Conservation (phyloP, 176 grass and related monocot species). For the bread wheat (Triticum aestivum) region IWGSC_CS_RefSeq_v2.1 NC_057814.1:62175381-62175880, state of each 20-base stretch:
- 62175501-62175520: background rate
- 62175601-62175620: background rate
- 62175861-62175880: no score
- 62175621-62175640: background rate
- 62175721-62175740: background rate
- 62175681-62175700: background rate
- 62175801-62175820: constrained; percentile 84
- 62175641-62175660: background rate
- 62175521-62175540: background rate
- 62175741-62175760: background rate
- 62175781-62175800: constrained; percentile 41
- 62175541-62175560: background rate
- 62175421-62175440: background rate
- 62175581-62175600: background rate
- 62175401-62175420: background rate
- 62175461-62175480: background rate
- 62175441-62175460: background rate
- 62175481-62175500: background rate
- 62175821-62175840: constrained; percentile 85
- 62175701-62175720: background rate
- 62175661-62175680: no score
- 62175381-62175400: background rate
- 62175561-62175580: background rate
- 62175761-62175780: background rate
- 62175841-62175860: constrained; percentile 48